Evolutionary conservation across 1,284 basidiomycete species (phyloP), one percentile per base, ranked within the genome.

Genomic region (Rhodotorula sp.): DNA sequence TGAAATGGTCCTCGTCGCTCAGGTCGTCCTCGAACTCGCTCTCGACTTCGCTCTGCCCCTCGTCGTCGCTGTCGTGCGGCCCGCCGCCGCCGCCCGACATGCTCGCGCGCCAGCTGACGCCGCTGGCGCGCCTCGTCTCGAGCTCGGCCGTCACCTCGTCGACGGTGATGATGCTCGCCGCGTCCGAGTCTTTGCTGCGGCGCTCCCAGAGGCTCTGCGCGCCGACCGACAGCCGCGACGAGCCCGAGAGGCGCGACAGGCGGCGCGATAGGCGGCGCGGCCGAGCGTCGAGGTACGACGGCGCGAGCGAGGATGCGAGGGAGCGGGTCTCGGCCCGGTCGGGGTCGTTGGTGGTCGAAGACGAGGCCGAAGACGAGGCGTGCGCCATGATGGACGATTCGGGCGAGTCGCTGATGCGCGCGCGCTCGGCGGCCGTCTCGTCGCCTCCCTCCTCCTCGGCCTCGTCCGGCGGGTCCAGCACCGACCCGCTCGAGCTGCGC

Each of bases 111-210:
- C 70, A 77, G 45, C 67, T 71, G 12, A 66, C 72, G 68, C 84
- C 83, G 77, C 84, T 87, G 59, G 84, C 84, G 25, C 88, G 84
- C 23, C 94, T 85, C 78, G 89, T 92, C 83, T 98, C 96, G 2
- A 99, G 92, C 78, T 96, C 92, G 9, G 93, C 94, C 0, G 96
- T 98, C 77, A 99, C 97, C 82, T 99, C 93, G 79, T 99, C 96
- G 21, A 99, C 91, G 0, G 96, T 99, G 80, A 99, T 86, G 77
- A 99, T 82, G 79, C 92, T 95, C 8, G 92, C 92, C 1, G 91
- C 91, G 79, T 98, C 95, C 27, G 60, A 66, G 58, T 74, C 74
- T 45, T 66, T 69, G 66, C 71, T 70, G 3, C 68, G 25, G 23
- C 69, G 54, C 41, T 74, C 73, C 70, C 70, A 74, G 42, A 70